A percentile compares a stretch with the other conserved stretches of the same genome.
Conservation (phyloP, 2,329 filamentous ascomycete genomes). For the Xylaria arbuscula region DNA sequence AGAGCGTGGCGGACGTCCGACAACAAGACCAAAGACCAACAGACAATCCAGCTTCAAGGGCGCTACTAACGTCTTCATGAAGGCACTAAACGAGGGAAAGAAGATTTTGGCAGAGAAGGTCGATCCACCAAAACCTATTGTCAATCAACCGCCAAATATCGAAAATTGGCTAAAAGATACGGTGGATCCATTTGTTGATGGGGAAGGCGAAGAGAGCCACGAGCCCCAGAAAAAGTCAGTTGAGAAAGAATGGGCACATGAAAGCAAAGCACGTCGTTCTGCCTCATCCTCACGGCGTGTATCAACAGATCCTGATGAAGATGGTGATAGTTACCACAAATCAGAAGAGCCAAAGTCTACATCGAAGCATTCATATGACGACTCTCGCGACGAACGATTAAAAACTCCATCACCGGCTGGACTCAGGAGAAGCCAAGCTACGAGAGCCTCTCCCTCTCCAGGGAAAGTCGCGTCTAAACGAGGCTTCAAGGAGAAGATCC, state of each 20-base stretch:
- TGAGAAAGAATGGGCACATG: constrained; percentile 53
- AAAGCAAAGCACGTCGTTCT: constrained; percentile 46
- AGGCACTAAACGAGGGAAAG: constrained; percentile 71
- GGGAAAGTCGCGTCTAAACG: constrained; percentile 60
- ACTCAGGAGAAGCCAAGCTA: constrained; percentile 68
- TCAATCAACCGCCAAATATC: constrained; percentile 71
- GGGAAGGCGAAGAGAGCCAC: constrained; percentile 34
- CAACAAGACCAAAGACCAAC: constrained; percentile 60
- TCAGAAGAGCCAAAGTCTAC: constrained; percentile 28
- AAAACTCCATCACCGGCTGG: constrained; percentile 53
- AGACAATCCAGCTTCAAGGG: constrained; percentile 68
- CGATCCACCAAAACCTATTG: constrained; percentile 62
- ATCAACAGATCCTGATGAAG: constrained; percentile 34
- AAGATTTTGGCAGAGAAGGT: constrained; percentile 72
- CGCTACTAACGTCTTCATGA: constrained; percentile 72
- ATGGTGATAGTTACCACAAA: constrained; percentile 34
- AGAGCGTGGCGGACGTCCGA: constrained; percentile 59
- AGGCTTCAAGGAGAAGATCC: constrained; percentile 67
- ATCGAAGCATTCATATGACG: constrained; percentile 34
- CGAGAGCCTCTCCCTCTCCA: constrained; percentile 61
- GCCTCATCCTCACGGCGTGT: constrained; percentile 41
- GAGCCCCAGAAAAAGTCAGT: constrained; percentile 50
- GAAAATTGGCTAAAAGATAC: constrained; percentile 74
- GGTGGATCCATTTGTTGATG: constrained; percentile 70
- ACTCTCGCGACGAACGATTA: constrained; percentile 48